phyloP scores from a whole-genome alignment of 331 rosid genomes.

The Quercus tomentella region DNA sequence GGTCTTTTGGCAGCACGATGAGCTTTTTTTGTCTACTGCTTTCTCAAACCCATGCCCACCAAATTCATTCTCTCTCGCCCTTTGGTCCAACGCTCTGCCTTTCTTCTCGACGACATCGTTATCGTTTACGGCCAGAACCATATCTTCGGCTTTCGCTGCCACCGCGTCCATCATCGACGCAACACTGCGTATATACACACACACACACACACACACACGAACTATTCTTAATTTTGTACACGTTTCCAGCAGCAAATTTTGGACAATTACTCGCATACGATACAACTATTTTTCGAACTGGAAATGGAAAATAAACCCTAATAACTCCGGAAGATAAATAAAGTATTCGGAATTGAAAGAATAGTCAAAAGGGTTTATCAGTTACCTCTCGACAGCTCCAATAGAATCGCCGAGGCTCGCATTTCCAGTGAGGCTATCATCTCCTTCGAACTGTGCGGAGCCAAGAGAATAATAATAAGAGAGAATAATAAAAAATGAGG shows the following conservation, averaged over 20 bases:
- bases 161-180: slow-evolving; percentile 52
- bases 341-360: slow-evolving; percentile 1
- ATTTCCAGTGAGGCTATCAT: slow-evolving; percentile 33
- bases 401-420: slow-evolving; percentile 45
- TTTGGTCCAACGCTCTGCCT: background rate
- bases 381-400: slow-evolving; percentile 62
- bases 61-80: background rate
- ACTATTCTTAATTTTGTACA: background rate
- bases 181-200: slow-evolving; percentile 38
- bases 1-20: slow-evolving; percentile 21
- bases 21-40: background rate
- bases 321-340: slow-evolving; percentile 4
- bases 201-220: background rate
- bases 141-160: slow-evolving; percentile 6
- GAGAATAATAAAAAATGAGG: slow-evolving; percentile 25
- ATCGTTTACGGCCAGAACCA: background rate
- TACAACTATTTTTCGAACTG: background rate
- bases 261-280: slow-evolving; percentile 7
- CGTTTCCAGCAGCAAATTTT: slow-evolving; percentile 5
- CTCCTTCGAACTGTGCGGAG: slow-evolving; percentile 42
- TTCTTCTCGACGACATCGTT: background rate
- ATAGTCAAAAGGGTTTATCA: background rate
- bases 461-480: background rate
- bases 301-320: slow-evolving; percentile 49
- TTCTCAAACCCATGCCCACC: background rate